Conservation (phyloP, 192 early-diverging fungal genomes). For the Backusella macrospora region DNA sequence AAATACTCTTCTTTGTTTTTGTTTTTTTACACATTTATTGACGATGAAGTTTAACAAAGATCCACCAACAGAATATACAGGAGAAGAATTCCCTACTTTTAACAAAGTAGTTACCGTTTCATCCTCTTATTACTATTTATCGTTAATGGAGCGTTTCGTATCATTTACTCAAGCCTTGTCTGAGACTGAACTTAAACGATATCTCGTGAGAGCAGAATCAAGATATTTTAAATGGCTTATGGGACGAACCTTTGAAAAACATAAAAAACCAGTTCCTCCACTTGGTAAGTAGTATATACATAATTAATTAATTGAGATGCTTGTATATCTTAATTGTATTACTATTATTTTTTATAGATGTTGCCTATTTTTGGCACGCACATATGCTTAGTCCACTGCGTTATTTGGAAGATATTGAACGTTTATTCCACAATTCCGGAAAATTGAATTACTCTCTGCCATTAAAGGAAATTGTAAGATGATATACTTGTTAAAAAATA, state of each 20-base stretch:
- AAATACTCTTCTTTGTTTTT: background rate
- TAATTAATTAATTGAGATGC: background rate
- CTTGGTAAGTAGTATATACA: background rate
- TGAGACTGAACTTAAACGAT: background rate
- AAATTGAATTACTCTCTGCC: background rate
- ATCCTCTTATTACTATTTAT: background rate
- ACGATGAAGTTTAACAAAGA: slow-evolving; percentile 6
- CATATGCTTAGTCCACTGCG: slow-evolving; percentile 8
- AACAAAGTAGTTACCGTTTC: background rate
- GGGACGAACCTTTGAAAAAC: background rate
- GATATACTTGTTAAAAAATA: background rate
- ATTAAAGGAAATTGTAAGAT: slow-evolving; percentile 10
- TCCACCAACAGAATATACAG: background rate
- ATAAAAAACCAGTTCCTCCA: background rate
- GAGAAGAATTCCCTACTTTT: slow-evolving; percentile 7
- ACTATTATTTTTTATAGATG: background rate
- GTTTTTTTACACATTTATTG: too few species aligned
- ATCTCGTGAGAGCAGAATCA: background rate
- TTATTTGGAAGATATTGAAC: background rate
- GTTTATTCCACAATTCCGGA: slow-evolving; percentile 3
- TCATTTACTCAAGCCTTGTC: background rate
- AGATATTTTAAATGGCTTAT: slow-evolving; percentile 12
- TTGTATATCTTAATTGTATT: background rate
- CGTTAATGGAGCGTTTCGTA: background rate
- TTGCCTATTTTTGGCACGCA: background rate